phyloP scores from a whole-genome alignment of 805 yeast species.

The Candida silvicultrix region DNA sequence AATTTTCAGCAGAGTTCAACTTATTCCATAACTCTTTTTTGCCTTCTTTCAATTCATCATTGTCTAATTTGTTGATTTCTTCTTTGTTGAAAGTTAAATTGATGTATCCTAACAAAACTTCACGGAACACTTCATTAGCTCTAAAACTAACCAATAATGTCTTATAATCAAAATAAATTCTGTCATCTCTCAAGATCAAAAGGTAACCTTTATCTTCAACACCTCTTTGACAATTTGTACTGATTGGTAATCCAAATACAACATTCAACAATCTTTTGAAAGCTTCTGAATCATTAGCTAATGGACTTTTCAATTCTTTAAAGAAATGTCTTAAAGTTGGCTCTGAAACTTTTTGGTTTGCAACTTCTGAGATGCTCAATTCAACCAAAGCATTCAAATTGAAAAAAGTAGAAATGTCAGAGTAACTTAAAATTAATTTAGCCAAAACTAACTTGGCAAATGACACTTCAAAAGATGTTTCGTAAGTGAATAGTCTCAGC shows the following conservation, averaged over 20 bases:
- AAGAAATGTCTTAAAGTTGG: slow-evolving; percentile 17
- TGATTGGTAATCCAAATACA: slow-evolving; percentile 12
- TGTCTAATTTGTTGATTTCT: slow-evolving; percentile 8
- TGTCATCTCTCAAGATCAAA: slow-evolving; percentile 18
- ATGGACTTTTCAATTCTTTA: slow-evolving; percentile 15
- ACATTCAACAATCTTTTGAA: slow-evolving; percentile 21
- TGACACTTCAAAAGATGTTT: slow-evolving; percentile 18
- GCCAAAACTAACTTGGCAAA: slow-evolving; percentile 18
- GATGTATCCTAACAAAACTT: slow-evolving; percentile 19
- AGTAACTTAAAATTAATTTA: slow-evolving; percentile 15
- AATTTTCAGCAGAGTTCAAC: slow-evolving; percentile 17
- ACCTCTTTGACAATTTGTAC: slow-evolving; percentile 17
- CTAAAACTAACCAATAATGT: slow-evolving; percentile 17
- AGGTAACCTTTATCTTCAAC: slow-evolving; percentile 18
- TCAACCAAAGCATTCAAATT: slow-evolving; percentile 10
- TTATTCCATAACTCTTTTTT: slow-evolving; percentile 21
- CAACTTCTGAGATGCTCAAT: slow-evolving; percentile 13
- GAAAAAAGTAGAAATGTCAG: slow-evolving; percentile 12
- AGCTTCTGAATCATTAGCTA: slow-evolving; percentile 12
- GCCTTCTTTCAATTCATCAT: slow-evolving; percentile 17
- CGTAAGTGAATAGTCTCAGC: slow-evolving; percentile 13
- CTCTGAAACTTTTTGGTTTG: slow-evolving; percentile 17
- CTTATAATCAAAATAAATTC: slow-evolving; percentile 18
- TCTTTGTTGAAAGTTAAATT: slow-evolving; percentile 18
- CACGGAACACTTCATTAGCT: slow-evolving; percentile 25